Conservation (phyloP, 352 stramenopile species). For the Phytopythium chamaehyphon region DNA sequence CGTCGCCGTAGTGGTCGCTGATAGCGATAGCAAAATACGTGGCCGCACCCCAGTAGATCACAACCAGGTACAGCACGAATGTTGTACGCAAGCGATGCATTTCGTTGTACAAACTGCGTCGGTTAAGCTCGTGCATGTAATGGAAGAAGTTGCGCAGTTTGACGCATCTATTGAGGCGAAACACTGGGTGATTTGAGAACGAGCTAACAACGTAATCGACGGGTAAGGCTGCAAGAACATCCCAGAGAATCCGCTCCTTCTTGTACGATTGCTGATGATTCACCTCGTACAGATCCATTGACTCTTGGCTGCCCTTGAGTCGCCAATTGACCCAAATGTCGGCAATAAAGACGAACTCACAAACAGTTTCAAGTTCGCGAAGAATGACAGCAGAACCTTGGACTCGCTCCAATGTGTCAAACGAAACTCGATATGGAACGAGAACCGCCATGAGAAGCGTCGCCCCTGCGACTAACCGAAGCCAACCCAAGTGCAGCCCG, state of each 20-base stretch:
- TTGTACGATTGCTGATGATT: constrained; percentile 35
- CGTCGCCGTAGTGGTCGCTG: constrained; percentile 33
- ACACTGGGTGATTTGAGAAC: constrained; percentile 24
- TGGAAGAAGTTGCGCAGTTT: constrained; percentile 46
- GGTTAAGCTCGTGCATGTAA: constrained; percentile 63
- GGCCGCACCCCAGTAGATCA: constrained; percentile 63
- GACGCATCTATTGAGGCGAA: constrained; percentile 40
- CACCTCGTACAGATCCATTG: constrained; percentile 57
- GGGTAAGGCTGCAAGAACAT: constrained; percentile 39
- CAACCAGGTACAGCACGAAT: constrained; percentile 42
- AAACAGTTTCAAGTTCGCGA: constrained; percentile 34
- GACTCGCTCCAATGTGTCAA: constrained; percentile 21
- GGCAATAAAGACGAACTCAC: constrained; percentile 44
- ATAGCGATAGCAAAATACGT: constrained; percentile 49
- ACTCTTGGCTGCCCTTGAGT: constrained; percentile 26
- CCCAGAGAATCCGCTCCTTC: constrained; percentile 35
- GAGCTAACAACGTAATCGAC: constrained; percentile 40
- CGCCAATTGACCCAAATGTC: constrained; percentile 63
- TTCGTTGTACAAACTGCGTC: constrained; percentile 54
- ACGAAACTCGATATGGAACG: constrained; percentile 53
- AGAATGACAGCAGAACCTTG: constrained; percentile 10
- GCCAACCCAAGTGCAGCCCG: constrained; percentile 41
- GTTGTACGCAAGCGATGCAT: constrained; percentile 44
- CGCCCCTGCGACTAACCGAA: constrained; percentile 28
- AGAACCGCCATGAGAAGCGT: constrained; percentile 44